Conservation (phyloP, 352 stramenopile genomes). For the Globisporangium cederbergense region DNA sequence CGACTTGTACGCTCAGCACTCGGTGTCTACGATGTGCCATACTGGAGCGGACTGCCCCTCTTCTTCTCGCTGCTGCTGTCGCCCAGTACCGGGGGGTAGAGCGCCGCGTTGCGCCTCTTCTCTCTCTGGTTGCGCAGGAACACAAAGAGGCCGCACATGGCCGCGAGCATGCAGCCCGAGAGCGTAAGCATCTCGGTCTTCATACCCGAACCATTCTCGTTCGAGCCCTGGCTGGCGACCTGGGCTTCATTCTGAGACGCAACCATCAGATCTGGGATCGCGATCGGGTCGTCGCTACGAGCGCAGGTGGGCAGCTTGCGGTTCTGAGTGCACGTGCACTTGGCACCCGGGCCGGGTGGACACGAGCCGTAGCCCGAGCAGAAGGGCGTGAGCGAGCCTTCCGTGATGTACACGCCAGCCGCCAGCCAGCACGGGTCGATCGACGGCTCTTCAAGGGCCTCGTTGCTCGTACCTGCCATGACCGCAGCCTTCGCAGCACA, state of each 20-base stretch:
- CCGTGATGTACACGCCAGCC: constrained; percentile 42
- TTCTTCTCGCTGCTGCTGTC: not conserved
- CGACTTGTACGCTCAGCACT: too few relatives aligned
- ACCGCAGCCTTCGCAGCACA: not conserved
- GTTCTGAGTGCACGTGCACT: constrained; percentile 51
- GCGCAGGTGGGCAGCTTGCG: constrained; percentile 35
- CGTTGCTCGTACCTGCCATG: not conserved
- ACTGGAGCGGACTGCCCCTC: constrained; percentile 1
- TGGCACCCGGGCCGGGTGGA: constrained; percentile 52
- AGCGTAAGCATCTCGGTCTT: constrained; percentile 1
- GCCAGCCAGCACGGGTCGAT: constrained; percentile 84
- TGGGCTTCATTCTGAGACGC: not conserved
- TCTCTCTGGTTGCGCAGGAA: constrained; percentile 2
- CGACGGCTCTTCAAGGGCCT: constrained; percentile 30
- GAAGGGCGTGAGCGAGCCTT: constrained; percentile 60
- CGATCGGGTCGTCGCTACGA: constrained; percentile 36
- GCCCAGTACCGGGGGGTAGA: constrained; percentile 7
- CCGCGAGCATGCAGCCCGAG: constrained; percentile 5
- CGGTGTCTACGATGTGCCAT: constrained; percentile 7
- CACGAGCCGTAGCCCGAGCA: constrained; percentile 73
- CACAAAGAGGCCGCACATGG: constrained; percentile 5
- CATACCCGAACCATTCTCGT: too few relatives aligned
- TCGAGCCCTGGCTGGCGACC: not conserved
- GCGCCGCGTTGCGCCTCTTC: constrained; percentile 5
- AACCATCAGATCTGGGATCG: not conserved